Base-by-base conservation (phyloP, 305 asterid species). In the Fraxinus baroniana region DNA sequence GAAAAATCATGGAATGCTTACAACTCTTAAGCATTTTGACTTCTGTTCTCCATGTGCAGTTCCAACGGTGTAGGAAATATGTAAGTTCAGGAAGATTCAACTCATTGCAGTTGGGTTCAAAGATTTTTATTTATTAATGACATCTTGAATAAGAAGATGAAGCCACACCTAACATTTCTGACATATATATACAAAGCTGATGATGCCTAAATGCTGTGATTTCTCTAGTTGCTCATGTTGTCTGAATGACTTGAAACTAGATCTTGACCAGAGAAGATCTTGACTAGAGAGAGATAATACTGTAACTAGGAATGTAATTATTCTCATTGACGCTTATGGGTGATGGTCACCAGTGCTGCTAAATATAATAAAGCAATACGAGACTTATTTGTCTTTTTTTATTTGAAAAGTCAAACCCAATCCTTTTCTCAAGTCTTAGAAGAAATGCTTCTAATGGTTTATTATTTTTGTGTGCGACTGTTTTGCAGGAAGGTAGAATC, bases 401-500 rank as follows among this genome's bases (percentile, higher is more conserved):
- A 26, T 66, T 66, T 66, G 35, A 26, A 66, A 26, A 26, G 44
- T 77, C 44, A 35, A 52, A 52, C 17, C 28, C 20, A 57, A 20
- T 62, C 68, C 24, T 26, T 32, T 57, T 36, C 52, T 70, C n/a
- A 18, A 79, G 76, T 46, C 32, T 80, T 36, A 46, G 78, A 78
- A 39, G 76, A 76, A 74, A 46, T 79, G 70, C 64, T 80, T 73
- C 39, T 79, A 49, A 57, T 35, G 20, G 55, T 72, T 84, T 20
- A 79, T 76, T 87, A 41, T 55, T 81, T 72, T 79, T 32, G 64
- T 73, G 4, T 84, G 64, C 60, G 80, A 81, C 83, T 84, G 66
- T 87, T 90, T 87, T 76, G 46, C 93, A 95, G 98, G 94, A 90
- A 86, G 99, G 99, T 22, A 84, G 80, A 74, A 91, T 88, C 83